phyloP scores from a whole-genome alignment of 495 filamentous ascomycete species.

The Tuber magnatum region DNA sequence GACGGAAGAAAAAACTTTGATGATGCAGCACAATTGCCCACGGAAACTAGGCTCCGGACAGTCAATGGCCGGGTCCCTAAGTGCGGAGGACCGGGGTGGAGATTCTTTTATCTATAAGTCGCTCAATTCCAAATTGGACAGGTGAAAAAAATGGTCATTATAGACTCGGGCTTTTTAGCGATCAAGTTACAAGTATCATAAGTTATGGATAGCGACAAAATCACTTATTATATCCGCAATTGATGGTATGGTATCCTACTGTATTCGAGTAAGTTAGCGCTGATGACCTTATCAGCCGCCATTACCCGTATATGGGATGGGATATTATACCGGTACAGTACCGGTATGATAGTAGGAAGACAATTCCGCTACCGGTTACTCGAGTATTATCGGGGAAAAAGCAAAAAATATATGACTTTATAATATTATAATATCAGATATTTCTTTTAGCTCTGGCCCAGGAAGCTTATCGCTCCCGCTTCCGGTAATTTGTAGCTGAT shows the following conservation, averaged over 20 bases:
- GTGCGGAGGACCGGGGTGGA: neutral
- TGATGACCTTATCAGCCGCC: neutral
- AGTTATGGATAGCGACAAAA: neutral
- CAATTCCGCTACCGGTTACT: neutral
- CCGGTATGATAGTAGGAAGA: neutral
- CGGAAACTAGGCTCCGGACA: neutral
- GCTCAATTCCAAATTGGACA: neutral
- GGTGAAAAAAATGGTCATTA: neutral
- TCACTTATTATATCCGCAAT: neutral
- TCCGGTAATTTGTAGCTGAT: neutral
- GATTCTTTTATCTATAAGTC: neutral
- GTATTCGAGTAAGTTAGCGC: neutral
- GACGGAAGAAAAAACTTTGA: neutral
- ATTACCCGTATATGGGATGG: neutral
- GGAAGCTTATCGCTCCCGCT: neutral
- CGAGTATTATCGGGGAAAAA: neutral
- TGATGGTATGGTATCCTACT: neutral
- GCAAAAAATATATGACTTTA: neutral
- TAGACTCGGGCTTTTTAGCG: neutral
- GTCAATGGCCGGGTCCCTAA: neutral
- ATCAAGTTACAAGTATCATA: neutral
- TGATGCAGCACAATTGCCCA: neutral
- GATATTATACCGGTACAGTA: too few species aligned
- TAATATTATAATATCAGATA: too few species aligned
- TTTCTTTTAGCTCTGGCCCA: neutral